Base-by-base conservation (phyloP, 805 yeast species). In the Candida nanaspora region DNA sequence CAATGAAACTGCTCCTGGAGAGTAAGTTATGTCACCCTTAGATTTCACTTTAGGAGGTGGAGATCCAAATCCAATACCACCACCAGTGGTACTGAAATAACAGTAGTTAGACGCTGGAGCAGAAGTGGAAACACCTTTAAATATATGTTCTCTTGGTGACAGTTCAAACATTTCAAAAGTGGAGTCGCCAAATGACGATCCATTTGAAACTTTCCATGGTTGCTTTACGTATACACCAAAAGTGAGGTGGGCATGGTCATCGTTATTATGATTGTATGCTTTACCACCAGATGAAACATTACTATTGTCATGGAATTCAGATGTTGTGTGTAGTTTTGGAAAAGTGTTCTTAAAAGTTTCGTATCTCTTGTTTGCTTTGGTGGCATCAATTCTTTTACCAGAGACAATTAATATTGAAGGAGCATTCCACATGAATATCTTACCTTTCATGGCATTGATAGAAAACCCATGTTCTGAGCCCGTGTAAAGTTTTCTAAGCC, bases 391-490 rank as follows among this genome's bases (percentile, higher is more conserved):
- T 36, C 76, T 56, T 48, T 69, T 72, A 0, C 97, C 98, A 3
- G 77, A 72, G 0, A 91, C 66, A 0, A 89, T 44, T 8, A 89
- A 48, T 1, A 91, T 56, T 0, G 95, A 76, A 0, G 96, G 95
- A 0, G 95, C 93, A 49, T 76, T 79, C 96, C 97, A 91, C 51
- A 88, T 86, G 66, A 86, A 78, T 0, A 82, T 83, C 46, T 81
- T 86, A 41, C 82, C 74, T 60, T 89, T 96, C 43, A 91, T 72
- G 0, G 96, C 82, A 25, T 95, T 65, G 73, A 89, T 86, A 0
- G 96, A 86, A 56, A 85, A 91, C 2, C 98, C 98, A 38, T 79
- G 68, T 37, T 76, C 82, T 9, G 86, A 65, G 0, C 94, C 96
- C 8, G 72, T 67, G 51, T 81, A 89, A 10, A 89, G 69, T 49